Base-by-base conservation (phyloP, 306 rosid species). In the Cucurbita argyrosperma region DNA sequence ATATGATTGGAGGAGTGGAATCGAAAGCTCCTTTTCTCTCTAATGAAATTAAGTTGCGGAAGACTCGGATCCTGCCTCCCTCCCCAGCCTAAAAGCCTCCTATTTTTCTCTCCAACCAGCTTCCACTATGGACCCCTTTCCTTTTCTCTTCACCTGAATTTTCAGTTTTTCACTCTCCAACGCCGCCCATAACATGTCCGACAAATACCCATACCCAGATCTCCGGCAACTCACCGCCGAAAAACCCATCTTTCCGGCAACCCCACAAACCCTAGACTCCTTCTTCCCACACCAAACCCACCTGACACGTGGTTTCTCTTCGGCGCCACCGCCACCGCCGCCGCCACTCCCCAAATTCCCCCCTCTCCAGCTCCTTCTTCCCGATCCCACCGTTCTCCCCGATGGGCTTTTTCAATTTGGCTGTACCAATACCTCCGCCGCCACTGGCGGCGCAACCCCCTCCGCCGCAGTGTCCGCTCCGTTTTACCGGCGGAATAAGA, bases 51-150 rank as follows among this genome's bases (percentile, higher is more conserved):
- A 69, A 79, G 53, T 81, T 54, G 90, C 96, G 95, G 87, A 87
- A 84, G 90, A 87, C 92, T 90, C 96, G 96, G 96, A 90, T 90
- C 96, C 92, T 90, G 96, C 88, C 90, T 70, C 87, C 88, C 90
- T 70, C 87, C 83, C 40, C 7, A 13, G 15, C 45, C 46, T 14
- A 50, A 78, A 78, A 74, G 58, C 11, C 78, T 71, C 80, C 74
- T 21, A 56, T 57, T 80, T 40, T 40, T 54, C 3, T 75, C 35
- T 53, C 3, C 26, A 15, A 5, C 45, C 12, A 69, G 39, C 55
- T 46, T 62, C 4, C 21, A 39, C 46, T 59, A 30, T 37, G 67
- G 67, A 60, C 61, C 65, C 49, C 50, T 46, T 65, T 4, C 40
- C 43, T 40, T 64, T 16, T 42, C 30, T 35, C 38, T 23, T 45